phyloP scores from a whole-genome alignment of 345 rosid genomes.

The Trapa incisa region DNA sequence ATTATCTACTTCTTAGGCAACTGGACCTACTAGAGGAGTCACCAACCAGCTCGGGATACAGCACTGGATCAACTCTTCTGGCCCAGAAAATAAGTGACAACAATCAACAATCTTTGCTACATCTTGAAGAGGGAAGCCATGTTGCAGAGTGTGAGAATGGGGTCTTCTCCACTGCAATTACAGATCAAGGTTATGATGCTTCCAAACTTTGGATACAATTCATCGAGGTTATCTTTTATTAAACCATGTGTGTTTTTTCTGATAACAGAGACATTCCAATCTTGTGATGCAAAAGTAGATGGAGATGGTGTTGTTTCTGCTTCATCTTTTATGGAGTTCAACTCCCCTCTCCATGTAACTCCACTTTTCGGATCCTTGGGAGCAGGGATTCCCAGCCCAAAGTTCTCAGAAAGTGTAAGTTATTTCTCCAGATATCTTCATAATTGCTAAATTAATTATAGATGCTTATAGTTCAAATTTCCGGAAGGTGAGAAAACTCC shows the following conservation, averaged over 20 bases:
- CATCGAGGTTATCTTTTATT: not conserved
- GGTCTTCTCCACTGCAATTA: not conserved
- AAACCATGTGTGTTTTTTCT: not conserved
- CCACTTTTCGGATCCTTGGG: slow-evolving; percentile 95
- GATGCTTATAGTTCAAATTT: not conserved
- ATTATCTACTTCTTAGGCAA: slow-evolving; percentile 37
- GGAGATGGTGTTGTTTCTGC: slow-evolving; percentile 30
- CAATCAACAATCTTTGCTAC: slow-evolving; percentile 25
- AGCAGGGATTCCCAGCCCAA: slow-evolving; percentile 97
- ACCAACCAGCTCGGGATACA: slow-evolving; percentile 83
- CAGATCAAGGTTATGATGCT: slow-evolving; percentile 30
- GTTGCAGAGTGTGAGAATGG: not conserved
- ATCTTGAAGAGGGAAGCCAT: slow-evolving; percentile 23
- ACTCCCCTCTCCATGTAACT: slow-evolving; percentile 79
- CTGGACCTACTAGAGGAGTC: slow-evolving; percentile 62
- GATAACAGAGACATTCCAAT: slow-evolving; percentile 31
- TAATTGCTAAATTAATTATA: not conserved
- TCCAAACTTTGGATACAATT: not conserved
- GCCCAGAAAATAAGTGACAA: slow-evolving; percentile 26
- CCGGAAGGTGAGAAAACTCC: not conserved
- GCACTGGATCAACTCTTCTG: slow-evolving; percentile 70
- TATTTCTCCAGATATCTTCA: slow-evolving; percentile 1
- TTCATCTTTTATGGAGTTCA: slow-evolving; percentile 45
- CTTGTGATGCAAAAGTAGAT: slow-evolving; percentile 30
- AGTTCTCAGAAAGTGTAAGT: slow-evolving; percentile 99